Base-by-base conservation (phyloP, 2,329 filamentous ascomycete genomes). In the Colletotrichum scovillei region DNA sequence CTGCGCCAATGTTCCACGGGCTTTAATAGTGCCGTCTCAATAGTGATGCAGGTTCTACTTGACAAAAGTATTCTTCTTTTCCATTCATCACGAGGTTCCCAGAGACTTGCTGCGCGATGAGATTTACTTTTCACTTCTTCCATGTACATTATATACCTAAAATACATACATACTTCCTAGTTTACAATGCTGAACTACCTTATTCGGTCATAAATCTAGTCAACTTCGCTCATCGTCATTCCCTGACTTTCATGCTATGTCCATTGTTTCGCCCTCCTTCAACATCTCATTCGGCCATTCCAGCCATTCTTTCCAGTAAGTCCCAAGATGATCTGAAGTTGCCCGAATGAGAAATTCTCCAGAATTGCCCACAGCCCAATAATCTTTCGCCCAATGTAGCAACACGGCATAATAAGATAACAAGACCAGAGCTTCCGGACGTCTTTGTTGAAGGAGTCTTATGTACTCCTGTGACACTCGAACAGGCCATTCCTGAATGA, bases 371-470 rank as follows among this genome's bases (percentile, higher is more conserved):
- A 84, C 79, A 5, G 78, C 59, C 83, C 84, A 86, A 38, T 76
- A 77, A 9, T 80, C 72, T 7, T 77, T 77, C n/a, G 76, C 78
- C 1, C 74, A 72, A 74, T 85, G 81, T 22, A 85, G 64, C 4
- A 85, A 70, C 9, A 86, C 82, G 0, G 81, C 81, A 72, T 83
- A 86, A 72, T 87, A 82, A 2, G 83, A 84, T 5, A 86, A 78
- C 19, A 86, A 78, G 16, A 84, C 80, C 11, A 87, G 74, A 2
- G 57, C 49, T 3, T 72, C 57, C 1, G 64, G 57, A 9, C 56
- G 46, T 16, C 69, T 30, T 57, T 68, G 49, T 14, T 57, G 32
- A 8, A 68, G 22, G 5, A 68, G 38, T 2, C 64, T 73, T 2
- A 83, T 79, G 60, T 84, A 85, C 4, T 80, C 78, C 19, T 73